Evolutionary conservation across 345 rosid genomes (phyloP), one percentile per base, ranked within the genome.

Genomic region (Abelmoschus esculentus): DNA sequence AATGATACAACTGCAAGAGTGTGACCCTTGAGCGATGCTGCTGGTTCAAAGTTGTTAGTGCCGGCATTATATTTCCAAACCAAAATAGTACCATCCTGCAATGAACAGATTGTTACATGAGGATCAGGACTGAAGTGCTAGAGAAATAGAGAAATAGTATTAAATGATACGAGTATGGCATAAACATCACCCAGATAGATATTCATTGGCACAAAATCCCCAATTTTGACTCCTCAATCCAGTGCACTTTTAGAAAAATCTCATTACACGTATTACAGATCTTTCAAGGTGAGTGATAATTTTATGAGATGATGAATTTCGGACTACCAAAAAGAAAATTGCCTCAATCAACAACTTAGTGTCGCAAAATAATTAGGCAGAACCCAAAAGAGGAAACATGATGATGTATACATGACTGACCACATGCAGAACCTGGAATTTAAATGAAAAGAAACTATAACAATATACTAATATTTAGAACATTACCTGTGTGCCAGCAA

Each of bases 401-500:
- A 50, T 57, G 17, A 22, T 22, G 26, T 34, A 17, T 4, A 36
- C 54, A 15, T 34, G 53, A 68, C 36, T 34, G 31, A 46, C 46
- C 22, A n/a, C 29, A n/a, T 8, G 26, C 55, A 18, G 36, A 67
- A 47, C 61, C 67, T 29, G 17, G 67, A 62, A 62, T 62, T 40
- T 18, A 40, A 26, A 74, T 6, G 46, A 52, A n/a, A 4, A 7
- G 6, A 71, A 67, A 26, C 19, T 17, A 12, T 11, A 59, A 32
- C 17, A 46, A 66, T 5, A 32, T 13, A 28, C 22, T 9, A 32
- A 26, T 11, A 54, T 9, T 28, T 54, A 61, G 52, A 60, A 2
- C 14, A 66, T 80, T 72, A 92, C 99, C 90, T 96, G 98, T 12
- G 88, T 84, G 29, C 99, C 97, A 73, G 98, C 93, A 7, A 95